Base-by-base conservation (phyloP, 192 early-diverging fungal genomes). In the Oehlia diaphana region DNA sequence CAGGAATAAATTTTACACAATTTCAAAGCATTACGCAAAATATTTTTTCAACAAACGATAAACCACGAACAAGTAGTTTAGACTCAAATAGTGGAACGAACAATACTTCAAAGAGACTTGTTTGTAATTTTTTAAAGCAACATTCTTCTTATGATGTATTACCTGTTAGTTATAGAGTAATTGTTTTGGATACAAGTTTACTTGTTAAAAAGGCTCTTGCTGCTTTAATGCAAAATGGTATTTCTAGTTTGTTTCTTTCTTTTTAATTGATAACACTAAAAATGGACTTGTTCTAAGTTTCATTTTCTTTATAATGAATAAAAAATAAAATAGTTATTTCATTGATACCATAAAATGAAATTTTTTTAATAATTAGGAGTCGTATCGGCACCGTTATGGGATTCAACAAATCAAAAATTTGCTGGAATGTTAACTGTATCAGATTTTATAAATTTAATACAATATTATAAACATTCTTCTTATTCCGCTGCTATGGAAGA, bases 401-500 rank as follows among this genome's bases (percentile, higher is more conserved):
- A 95, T 78, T 93, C 94, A 4, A 79, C 83, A 3, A 86, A 87
- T 9, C 92, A 95, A 69, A 89, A 89, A 83, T 98, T 96, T 81
- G 92, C 93, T 1, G 97, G 97, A 66, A 97, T 99, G 95, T 87
- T 99, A 83, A 97, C 96, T 21, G 96, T 97, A 10, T 94, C 96
- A 1, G 97, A 99, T 82, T 94, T 99, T 82, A 94, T 99, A 62
- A 93, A 96, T 82, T 84, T 99, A 79, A 95, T 99, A 37, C 90
- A 95, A 81, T 95, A 95, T 85, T 96, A 97, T 83, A 89, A 88
- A 47, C 90, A 94, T 76, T 88, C 93, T 21, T 92, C 93, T 12
- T 92, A 93, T 66, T 89, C 90, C 19, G 93, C 89, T 19, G 97
- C 96, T 8, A 88, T 96, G 64, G 91, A 93, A 44, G 95, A 99